These are phyloP conservation scores for Amanita phalloides DNA, from an alignment of 768 basidiomycete genomes.

Conservation along the genomic window DNA sequence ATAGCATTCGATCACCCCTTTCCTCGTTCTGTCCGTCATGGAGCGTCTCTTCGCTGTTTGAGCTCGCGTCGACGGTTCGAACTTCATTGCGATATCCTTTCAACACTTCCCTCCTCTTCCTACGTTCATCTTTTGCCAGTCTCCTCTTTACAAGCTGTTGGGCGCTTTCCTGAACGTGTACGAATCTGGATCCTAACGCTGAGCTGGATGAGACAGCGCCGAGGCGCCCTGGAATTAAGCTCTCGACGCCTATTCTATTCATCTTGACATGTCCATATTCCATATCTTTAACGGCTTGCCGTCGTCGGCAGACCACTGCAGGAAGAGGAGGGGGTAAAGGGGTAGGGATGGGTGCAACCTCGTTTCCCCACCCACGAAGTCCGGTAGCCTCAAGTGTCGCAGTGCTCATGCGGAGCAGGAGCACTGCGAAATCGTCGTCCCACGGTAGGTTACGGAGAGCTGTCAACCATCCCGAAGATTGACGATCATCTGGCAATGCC, in stretches of 20 bases:
- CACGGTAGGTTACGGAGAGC: conserved; percentile 30
- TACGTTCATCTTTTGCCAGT: background rate
- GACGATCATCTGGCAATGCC: conserved; percentile 8
- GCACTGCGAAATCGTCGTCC: conserved; percentile 68
- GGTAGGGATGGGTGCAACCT: conserved; percentile 44
- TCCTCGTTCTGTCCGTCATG: conserved; percentile 6
- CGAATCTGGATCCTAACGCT: conserved; percentile 2
- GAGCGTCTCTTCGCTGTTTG: conserved; percentile 2
- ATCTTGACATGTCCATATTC: conserved; percentile 5
- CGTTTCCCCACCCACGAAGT: conserved; percentile 62
- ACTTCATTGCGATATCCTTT: conserved; percentile 3
- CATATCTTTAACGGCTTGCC: conserved; percentile 8
- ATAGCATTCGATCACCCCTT: conserved; percentile 6
- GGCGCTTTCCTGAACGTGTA: background rate
- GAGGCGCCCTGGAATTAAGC: conserved; percentile 2
- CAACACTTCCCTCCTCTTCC: background rate
- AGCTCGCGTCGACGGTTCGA: conserved; percentile 3
- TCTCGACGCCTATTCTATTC: conserved; percentile 6
- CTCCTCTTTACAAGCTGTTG: background rate
- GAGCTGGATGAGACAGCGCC: background rate
- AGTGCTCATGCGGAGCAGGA: conserved; percentile 60
- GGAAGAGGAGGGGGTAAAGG: conserved; percentile 7
- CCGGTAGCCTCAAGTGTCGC: conserved; percentile 70
- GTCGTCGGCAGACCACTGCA: conserved; percentile 2
- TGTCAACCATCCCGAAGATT: conserved; percentile 3